Evolutionary conservation across 805 yeast species (phyloP).

Genomic region (Tetrapisispora phaffii): DNA sequence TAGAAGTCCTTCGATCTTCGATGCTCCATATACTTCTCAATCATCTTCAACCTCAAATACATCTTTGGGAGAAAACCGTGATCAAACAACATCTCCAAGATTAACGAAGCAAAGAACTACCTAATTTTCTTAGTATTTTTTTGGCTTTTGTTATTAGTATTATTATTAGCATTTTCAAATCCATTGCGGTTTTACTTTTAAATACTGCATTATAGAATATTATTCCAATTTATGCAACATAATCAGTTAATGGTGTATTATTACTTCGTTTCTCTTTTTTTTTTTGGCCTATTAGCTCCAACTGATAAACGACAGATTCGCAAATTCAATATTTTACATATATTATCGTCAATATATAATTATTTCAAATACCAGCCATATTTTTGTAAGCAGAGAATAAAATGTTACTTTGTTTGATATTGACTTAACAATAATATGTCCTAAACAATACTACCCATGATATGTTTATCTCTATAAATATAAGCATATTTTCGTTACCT

Average conservation of each 20-base stretch:
- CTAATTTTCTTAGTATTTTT: conserved; percentile 3
- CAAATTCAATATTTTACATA: background rate
- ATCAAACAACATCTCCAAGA: conserved; percentile 13
- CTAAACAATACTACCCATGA: too few species aligned
- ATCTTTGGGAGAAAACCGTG: conserved; percentile 20
- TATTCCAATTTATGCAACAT: background rate
- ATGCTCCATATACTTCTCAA: conserved; percentile 26
- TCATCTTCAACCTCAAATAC: conserved; percentile 30
- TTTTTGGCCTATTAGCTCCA: background rate
- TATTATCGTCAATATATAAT: background rate
- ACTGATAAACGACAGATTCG: background rate
- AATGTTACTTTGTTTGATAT: too few species aligned
- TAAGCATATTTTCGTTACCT: too few species aligned
- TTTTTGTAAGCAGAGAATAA: too few species aligned
- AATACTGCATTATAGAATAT: background rate
- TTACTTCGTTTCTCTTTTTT: background rate
- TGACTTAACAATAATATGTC: too few species aligned
- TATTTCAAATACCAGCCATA: background rate
- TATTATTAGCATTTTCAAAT: background rate
- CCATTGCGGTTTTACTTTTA: background rate
- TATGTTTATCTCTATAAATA: too few species aligned
- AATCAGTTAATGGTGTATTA: background rate
- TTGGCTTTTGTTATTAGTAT: too few species aligned
- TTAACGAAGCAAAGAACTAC: conserved; percentile 13
- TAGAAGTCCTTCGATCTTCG: conserved; percentile 27